phyloP scores from a whole-genome alignment of 192 early-diverging fungal species.

The Paraglomus brasilianum region DNA sequence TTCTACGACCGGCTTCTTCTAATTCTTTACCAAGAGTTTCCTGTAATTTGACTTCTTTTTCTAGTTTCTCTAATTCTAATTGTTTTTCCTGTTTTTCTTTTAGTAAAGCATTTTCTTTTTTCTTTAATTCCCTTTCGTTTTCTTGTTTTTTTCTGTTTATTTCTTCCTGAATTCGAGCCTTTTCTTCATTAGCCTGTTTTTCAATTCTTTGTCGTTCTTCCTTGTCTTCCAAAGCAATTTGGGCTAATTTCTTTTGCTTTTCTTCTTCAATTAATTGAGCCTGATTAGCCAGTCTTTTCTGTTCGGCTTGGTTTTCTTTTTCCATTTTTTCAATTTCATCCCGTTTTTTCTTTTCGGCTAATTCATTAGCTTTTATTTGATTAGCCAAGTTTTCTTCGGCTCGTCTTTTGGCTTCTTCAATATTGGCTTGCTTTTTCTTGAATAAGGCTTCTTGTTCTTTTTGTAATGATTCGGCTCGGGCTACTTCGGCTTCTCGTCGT shows the following conservation, averaged over 20 bases:
- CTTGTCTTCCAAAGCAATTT: slow-evolving; percentile 16
- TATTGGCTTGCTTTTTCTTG: not conserved
- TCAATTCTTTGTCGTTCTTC: slow-evolving; percentile 9
- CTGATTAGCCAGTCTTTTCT: slow-evolving; percentile 8
- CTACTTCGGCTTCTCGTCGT: not conserved
- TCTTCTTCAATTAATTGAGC: slow-evolving; percentile 22
- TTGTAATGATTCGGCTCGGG: not conserved
- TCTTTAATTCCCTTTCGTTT: slow-evolving; percentile 3
- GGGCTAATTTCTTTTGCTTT: slow-evolving; percentile 3
- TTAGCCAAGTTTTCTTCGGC: not conserved
- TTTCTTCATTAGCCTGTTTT: slow-evolving; percentile 18
- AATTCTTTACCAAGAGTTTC: too few relatives aligned
- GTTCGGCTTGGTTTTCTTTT: slow-evolving; percentile 20
- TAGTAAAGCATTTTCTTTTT: not conserved
- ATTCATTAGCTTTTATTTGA: slow-evolving; percentile 19
- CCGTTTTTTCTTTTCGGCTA: slow-evolving; percentile 18
- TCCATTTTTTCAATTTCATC: slow-evolving; percentile 16
- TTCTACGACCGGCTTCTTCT: too few relatives aligned
- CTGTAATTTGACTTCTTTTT: too few relatives aligned
- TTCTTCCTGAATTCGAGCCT: slow-evolving; percentile 1
- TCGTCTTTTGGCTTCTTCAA: not conserved
- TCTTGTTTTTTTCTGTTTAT: not conserved
- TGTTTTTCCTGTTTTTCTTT: not conserved
- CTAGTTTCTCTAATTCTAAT: not conserved
- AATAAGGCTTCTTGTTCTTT: slow-evolving; percentile 4